phyloP scores from a whole-genome alignment of 495 filamentous ascomycete genomes.

The Penicillium robsamsonii region DNA sequence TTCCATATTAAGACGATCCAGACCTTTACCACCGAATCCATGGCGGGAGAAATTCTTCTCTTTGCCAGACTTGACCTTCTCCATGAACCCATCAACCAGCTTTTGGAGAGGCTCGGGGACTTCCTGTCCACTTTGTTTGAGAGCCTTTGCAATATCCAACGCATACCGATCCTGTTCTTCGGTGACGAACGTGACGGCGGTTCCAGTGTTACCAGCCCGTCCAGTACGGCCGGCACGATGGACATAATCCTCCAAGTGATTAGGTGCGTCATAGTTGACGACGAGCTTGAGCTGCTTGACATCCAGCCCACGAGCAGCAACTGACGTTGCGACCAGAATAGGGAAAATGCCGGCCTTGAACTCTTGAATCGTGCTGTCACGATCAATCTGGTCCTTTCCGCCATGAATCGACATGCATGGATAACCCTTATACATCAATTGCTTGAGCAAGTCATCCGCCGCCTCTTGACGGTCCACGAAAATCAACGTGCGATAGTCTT shows the following conservation, averaged over 20 bases:
- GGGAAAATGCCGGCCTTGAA: conserved; percentile 92
- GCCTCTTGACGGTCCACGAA: conserved; percentile 96
- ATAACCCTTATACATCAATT: conserved; percentile 85
- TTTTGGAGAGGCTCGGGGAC: conserved; percentile 71
- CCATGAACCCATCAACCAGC: conserved; percentile 64
- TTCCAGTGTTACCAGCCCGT: conserved; percentile 90
- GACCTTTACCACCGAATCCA: conserved; percentile 92
- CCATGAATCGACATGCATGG: conserved; percentile 96
- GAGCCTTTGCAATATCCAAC: conserved; percentile 84
- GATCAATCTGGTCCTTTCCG: conserved; percentile 92
- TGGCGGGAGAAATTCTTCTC: conserved; percentile 69
- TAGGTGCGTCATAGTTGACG: conserved; percentile 94
- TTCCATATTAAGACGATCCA: conserved; percentile 87
- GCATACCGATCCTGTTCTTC: conserved; percentile 88
- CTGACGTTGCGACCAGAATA: conserved; percentile 89
- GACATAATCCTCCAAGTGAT: conserved; percentile 97
- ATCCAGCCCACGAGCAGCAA: conserved; percentile 92
- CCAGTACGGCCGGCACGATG: conserved; percentile 94
- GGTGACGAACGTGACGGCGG: conserved; percentile 91
- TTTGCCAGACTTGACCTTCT: conserved; percentile 90
- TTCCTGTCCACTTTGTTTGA: conserved; percentile 84
- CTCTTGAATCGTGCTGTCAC: conserved; percentile 89
- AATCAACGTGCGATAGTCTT: conserved; percentile 84
- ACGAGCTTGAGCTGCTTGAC: conserved; percentile 96
- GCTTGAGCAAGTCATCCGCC: conserved; percentile 78